Evolutionary conservation across 805 yeast species (phyloP).

Genomic region (Zygotorulaspora danielsina): DNA sequence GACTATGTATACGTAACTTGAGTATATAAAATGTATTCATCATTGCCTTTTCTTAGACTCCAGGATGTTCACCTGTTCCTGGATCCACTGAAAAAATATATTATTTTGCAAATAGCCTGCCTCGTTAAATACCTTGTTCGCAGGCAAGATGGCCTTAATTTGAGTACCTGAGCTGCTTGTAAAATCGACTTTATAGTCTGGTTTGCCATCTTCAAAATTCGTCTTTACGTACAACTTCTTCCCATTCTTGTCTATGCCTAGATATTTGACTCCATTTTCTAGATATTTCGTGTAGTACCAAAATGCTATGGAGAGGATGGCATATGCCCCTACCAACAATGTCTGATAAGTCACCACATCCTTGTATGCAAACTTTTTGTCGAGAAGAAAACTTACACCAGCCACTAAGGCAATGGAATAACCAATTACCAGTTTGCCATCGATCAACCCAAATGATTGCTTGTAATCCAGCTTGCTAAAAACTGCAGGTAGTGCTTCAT

Average conservation of each 20-base stretch:
- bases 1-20: background rate
- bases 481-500: slow-evolving; percentile 28
- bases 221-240: slow-evolving; percentile 33
- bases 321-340: slow-evolving; percentile 40
- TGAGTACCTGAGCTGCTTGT: slow-evolving; percentile 20
- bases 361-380: slow-evolving; percentile 45
- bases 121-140: slow-evolving; percentile 37
- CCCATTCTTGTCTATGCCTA: slow-evolving; percentile 38
- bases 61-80: slow-evolving; percentile 35
- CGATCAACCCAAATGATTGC: slow-evolving; percentile 31
- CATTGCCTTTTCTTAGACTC: slow-evolving; percentile 40
- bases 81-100: slow-evolving; percentile 39
- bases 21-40: slow-evolving; percentile 31
- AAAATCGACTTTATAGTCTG: slow-evolving; percentile 43
- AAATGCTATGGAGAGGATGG: slow-evolving; percentile 37
- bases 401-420: slow-evolving; percentile 47
- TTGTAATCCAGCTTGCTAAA: slow-evolving; percentile 25
- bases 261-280: slow-evolving; percentile 43
- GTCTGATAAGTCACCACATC: slow-evolving; percentile 42
- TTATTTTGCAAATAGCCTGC: slow-evolving; percentile 43
- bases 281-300: slow-evolving; percentile 37
- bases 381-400: slow-evolving; percentile 46
- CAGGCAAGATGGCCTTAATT: slow-evolving; percentile 26
- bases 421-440: slow-evolving; percentile 49
- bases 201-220: slow-evolving; percentile 37